Evolutionary conservation across 768 basidiomycete species (phyloP).

Genomic region (Vishniacozyma victoriae): DNA sequence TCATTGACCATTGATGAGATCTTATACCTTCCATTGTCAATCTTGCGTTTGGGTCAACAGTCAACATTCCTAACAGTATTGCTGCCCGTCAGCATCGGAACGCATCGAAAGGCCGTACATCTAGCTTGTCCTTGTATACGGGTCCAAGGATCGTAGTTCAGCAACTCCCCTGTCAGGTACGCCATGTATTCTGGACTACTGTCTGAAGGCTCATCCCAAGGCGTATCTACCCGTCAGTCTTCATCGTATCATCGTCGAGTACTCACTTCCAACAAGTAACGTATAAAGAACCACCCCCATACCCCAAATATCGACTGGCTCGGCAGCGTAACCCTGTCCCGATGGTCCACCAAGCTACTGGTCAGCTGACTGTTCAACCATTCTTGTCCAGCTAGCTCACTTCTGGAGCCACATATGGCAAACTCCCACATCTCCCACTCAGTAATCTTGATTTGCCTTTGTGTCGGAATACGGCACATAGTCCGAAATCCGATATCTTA

Average conservation of each 20-base stretch:
- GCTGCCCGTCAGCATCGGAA: conserved; percentile 50
- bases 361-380: conserved; percentile 8
- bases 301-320: conserved; percentile 94
- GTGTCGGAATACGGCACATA: conserved; percentile 81
- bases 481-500: conserved; percentile 92
- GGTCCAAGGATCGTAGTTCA: conserved; percentile 72
- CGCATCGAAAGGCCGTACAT: conserved; percentile 51
- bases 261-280: conserved; percentile 75
- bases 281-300: conserved; percentile 91
- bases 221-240: conserved; percentile 63
- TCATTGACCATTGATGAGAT: conserved; percentile 67
- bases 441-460: conserved; percentile 74
- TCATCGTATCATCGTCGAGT: too few species aligned
- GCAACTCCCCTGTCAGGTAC: conserved; percentile 68
- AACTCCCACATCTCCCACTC: conserved; percentile 78
- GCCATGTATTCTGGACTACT: conserved; percentile 71
- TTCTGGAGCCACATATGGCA: conserved; percentile 93
- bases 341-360: conserved; percentile 56
- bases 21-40: conserved; percentile 59
- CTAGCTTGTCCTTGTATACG: conserved; percentile 57
- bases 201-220: conserved; percentile 89
- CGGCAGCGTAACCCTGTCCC: conserved; percentile 69
- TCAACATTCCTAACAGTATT: conserved; percentile 67
- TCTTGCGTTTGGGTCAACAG: conserved; percentile 62
- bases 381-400: conserved; percentile 49